These are phyloP conservation scores for Dothistroma pini DNA, from an alignment of 2,329 filamentous ascomycete genomes.

Conservation along the genomic window DNA sequence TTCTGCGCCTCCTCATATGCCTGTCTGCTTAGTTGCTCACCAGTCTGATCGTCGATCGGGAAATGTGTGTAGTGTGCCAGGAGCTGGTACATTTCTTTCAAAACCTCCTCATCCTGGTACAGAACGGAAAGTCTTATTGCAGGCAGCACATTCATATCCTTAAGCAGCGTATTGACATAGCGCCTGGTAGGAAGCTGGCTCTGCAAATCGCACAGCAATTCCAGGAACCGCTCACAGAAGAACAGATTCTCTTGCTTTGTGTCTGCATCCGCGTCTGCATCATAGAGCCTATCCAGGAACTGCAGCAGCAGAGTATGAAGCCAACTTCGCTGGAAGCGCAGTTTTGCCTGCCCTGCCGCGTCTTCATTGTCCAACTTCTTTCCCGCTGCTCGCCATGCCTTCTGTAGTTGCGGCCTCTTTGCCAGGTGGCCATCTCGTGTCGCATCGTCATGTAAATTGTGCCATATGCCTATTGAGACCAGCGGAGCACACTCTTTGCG, in stretches of 20 bases:
- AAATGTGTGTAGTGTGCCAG: slow-evolving; percentile 85
- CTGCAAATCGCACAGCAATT: slow-evolving; percentile 84
- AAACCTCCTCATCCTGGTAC: slow-evolving; percentile 69
- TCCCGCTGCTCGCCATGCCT: slow-evolving; percentile 82
- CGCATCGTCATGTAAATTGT: slow-evolving; percentile 77
- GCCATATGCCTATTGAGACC: slow-evolving; percentile 93
- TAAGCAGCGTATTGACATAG: slow-evolving; percentile 84
- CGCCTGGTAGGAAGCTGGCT: slow-evolving; percentile 91
- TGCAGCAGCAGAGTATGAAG: slow-evolving; percentile 80
- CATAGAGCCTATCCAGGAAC: slow-evolving; percentile 72
- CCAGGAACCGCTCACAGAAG: slow-evolving; percentile 91
- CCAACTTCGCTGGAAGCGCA: slow-evolving; percentile 93
- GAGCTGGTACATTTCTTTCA: slow-evolving; percentile 77
- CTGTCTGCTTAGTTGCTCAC: slow-evolving; percentile 65
- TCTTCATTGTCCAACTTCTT: slow-evolving; percentile 89
- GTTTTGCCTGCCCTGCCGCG: slow-evolving; percentile 68
- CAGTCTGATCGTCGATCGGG: slow-evolving; percentile 85
- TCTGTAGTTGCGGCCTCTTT: slow-evolving; percentile 69
- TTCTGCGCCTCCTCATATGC: slow-evolving; percentile 81
- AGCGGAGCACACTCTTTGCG: slow-evolving; percentile 95
- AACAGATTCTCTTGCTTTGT: slow-evolving; percentile 54
- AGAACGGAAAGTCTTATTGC: slow-evolving; percentile 74
- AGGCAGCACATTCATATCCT: slow-evolving; percentile 78
- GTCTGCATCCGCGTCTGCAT: slow-evolving; percentile 34
- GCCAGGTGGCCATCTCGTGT: slow-evolving; percentile 70